Conservation (phyloP, 768 basidiomycete species). For the Boletus sp. region DNA sequence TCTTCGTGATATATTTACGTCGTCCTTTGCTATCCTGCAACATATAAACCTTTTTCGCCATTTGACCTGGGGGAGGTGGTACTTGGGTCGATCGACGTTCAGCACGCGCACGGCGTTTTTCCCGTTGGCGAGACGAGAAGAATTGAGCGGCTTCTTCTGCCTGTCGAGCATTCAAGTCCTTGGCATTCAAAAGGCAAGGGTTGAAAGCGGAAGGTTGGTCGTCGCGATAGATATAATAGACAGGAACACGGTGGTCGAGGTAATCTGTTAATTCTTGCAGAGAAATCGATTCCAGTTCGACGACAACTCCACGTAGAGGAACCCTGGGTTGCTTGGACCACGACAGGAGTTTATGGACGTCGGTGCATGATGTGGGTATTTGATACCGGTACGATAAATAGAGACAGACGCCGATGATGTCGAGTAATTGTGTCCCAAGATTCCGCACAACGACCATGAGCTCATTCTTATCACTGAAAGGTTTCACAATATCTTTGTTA, state of each 20-base stretch:
- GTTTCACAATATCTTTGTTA: background rate
- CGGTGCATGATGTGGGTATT: background rate
- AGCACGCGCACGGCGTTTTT: background rate
- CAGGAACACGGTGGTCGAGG: background rate
- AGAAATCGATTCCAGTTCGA: background rate
- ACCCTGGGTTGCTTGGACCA: background rate
- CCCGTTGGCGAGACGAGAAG: background rate
- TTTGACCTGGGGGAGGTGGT: background rate
- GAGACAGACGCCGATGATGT: background rate
- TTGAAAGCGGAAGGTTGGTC: background rate
- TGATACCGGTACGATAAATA: background rate
- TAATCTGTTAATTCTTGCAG: background rate
- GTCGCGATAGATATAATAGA: background rate
- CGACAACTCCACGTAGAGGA: background rate
- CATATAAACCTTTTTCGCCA: background rate
- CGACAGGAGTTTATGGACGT: background rate
- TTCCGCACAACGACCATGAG: background rate
- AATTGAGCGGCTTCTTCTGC: background rate
- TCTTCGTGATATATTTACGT: background rate
- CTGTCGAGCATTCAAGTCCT: background rate
- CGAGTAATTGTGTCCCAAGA: background rate
- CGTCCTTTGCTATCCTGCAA: background rate
- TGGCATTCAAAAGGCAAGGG: background rate
- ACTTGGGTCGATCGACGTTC: background rate
- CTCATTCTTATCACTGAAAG: rapidly evolving